Evolutionary conservation across 1,284 basidiomycete species (phyloP), one percentile per base, ranked within the genome.

Genomic region (Phylloporus gajari): DNA sequence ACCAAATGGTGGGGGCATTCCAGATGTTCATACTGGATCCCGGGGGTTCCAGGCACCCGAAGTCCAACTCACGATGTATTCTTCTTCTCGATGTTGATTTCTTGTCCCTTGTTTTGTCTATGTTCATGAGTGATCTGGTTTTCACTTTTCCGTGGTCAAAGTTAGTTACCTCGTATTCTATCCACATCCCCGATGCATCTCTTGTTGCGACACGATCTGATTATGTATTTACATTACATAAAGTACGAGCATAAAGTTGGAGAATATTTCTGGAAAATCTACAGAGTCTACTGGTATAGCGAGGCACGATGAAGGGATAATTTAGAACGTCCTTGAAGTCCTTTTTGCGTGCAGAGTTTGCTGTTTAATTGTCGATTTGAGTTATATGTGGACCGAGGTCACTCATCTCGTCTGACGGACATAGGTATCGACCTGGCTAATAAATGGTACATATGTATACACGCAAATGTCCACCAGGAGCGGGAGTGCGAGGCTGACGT

Each of bases 381-480:
- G 25, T 42, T 25, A n/a, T n/a, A 17, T 25, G 23, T 30, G 25
- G 60, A 17, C n/a, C n/a, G n/a, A n/a, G n/a, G n/a, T 62, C n/a
- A n/a, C 21, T 44, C 66, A 65, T 62, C 60, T 59, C 65, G 30
- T 66, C 51, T 5, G 61, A 64, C 5, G 65, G 38, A 5, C 27
- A 21, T 27, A 85, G 74, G 68, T 83, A 82, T 30, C 70, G 74
- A 23, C 77, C 79, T 17, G 84, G 84, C 84, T 83, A 84, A 62
- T 73, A 81, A 4, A 77, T n/a, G 8, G 35, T n/a, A n/a, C n/a
- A n/a, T 35, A 35, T 9, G 80, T 72, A 59, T 84, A 84, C 8
- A 77, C 42, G 40, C 75, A 72, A 48, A 86, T 84, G n/a, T 85
- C 86, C 38, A 87, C 75, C 35, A 85, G 77, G 2, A 88, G 73